Evolutionary conservation across 805 yeast genomes (phyloP), one percentile per base, ranked within the genome.

Genomic region (Metschnikowia chrysomelidarum): DNA sequence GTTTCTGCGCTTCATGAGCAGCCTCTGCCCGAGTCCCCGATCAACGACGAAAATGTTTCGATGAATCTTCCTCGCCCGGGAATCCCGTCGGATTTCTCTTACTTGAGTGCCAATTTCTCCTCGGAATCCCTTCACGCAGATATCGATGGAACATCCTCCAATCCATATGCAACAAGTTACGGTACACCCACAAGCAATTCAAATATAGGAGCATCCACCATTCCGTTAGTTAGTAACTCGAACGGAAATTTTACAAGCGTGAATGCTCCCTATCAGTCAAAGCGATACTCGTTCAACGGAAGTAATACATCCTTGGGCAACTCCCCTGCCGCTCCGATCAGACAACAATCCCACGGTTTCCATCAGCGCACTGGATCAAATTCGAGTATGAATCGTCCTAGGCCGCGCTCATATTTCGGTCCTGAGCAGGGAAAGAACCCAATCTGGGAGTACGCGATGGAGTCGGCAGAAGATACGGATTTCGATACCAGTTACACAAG

Each of bases 101-200:
- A 47, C 27, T 48, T 67, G 14, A 62, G 69, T 36, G 62, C 68
- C 29, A 67, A 67, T 45, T 67, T 67, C 46, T 62, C 69, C 7
- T 44, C 66, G 2, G 69, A 64, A 26, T 62, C 68, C 1, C 29
- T 62, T 4, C 42, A 41, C 12, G 50, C 29, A 18, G 38, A 30
- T 22, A 23, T 33, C 8, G 36, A 31, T 5, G 36, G 19, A 7
- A 18, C 40, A 7, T 38, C 44, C 4, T 13, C 33, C 12, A 43
- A 44, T 4, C 42, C 45, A 3, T 19, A n/a, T 22, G 20, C 16
- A n/a, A n/a, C n/a, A n/a, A n/a, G n/a, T n/a, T n/a, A n/a, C n/a
- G n/a, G n/a, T n/a, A n/a, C n/a, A n/a, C n/a, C n/a, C n/a, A n/a
- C n/a, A n/a, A n/a, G n/a, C n/a, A n/a, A n/a, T n/a, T n/a, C n/a